Evolutionary conservation across 2,329 filamentous ascomycete genomes (phyloP), one percentile per base, ranked within the genome.

Genomic region (Fusarium nodosum): DNA sequence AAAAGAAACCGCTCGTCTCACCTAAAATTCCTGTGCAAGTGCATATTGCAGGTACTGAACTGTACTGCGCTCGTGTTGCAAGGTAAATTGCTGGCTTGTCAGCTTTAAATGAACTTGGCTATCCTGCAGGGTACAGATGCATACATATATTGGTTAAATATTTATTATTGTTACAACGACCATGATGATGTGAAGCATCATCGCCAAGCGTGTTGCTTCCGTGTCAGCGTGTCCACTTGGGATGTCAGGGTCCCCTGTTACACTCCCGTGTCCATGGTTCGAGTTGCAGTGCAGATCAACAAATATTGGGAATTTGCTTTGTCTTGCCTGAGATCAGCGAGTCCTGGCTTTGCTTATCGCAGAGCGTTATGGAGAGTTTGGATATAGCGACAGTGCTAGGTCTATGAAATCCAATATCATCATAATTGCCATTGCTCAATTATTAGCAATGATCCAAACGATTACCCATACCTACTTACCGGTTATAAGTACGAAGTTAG

Each of bases 241-340:
- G 38, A 45, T 38, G 51, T 38, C 47, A 56, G 61, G 61, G 48
- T 69, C 63, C 65, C 64, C 54, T 72, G 68, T 7, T 56, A 38
- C 34, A 39, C 60, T 72, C 46, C 68, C 63, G 52, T 64, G 53
- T 56, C 60, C 55, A 56, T 60, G 56, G 68, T 56, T 60, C 61
- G 58, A 68, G 60, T 64, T 64, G 64, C 65, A 73, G 64, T 38
- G 68, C 50, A 66, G 56, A 62, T 56, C 69, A 58, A 57, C 65
- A 58, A 60, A 59, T 59, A 50, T 58, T 61, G 67, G 53, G 60
- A 52, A 48, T 56, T 56, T 68, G 44, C 22, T 60, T 51, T 53
- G 45, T 59, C 24, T 55, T n/a, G 24, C 33, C 48, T 52, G 56
- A 64, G 33, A 42, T 46, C 39, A 62, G 30, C 55, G 54, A 56